Evolutionary conservation across 2,329 filamentous ascomycete species (phyloP), one percentile per base, ranked within the genome.

Genomic region (Fusarium sacchari): DNA sequence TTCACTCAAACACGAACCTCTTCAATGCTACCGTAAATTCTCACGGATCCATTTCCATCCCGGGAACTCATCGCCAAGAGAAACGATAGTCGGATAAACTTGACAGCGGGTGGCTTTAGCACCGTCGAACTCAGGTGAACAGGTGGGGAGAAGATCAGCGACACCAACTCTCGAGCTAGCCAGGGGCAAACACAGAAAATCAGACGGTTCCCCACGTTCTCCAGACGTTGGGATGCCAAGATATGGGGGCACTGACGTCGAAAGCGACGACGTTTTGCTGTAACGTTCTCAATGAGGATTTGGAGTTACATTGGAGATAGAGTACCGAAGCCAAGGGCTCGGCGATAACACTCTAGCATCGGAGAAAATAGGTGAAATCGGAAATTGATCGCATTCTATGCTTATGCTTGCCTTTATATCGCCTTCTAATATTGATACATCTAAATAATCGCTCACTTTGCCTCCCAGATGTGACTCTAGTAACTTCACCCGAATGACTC

Each of bases 171-270:
- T 57, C 43, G 24, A 50, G 30, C 49, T 65, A 67, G 37, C 9
- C 42, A 28, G 42, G 63, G 42, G 28, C 36, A 36, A 36, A 26
- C 32, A 52, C n/a, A 52, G 24, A 30, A 64, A 26, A 28, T 70
- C 59, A 24, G 26, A 52, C 66, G 67, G 40, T 53, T 69, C 66
- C 66, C 67, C 67, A 69, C 67, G 65, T 69, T 69, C 52, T 69
- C 59, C 59, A 56, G 52, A 65, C 44, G 36, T 36, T 36, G 30
- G n/a, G 30, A 34, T 53, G 65, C 59, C 67, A 69, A 69, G 67
- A 30, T 53, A 69, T 65, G 65, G 65, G 50, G 36, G 32, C 46
- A 42, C 40, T 65, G 59, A 70, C 66, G 66, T 69, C 36, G 37
- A 32, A 50, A 20, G 1, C 6, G 17, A 64, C 43, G 42, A 44